Evolutionary conservation across 2,329 filamentous ascomycete genomes (phyloP).

Genomic region (Phialophora macrospora): DNA sequence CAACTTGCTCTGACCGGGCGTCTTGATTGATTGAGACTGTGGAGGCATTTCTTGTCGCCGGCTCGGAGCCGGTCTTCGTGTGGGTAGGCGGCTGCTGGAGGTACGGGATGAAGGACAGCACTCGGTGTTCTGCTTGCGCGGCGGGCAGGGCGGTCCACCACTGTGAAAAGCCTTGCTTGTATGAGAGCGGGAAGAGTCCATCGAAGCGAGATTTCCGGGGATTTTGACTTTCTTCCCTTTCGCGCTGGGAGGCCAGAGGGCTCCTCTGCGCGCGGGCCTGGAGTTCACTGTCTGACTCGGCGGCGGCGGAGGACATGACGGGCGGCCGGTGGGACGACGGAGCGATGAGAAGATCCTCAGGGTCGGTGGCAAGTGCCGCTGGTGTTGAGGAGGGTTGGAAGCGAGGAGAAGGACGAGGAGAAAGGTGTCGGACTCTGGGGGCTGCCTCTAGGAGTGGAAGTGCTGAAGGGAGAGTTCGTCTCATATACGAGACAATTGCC

Average conservation of each 20-base stretch:
- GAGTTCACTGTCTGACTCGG: conserved; percentile 43
- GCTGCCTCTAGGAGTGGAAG: conserved; percentile 32
- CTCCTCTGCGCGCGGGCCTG: conserved; percentile 49
- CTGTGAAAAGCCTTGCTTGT: conserved; percentile 88
- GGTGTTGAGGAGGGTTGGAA: conserved; percentile 28
- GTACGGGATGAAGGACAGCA: conserved; percentile 84
- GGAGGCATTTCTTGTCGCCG: conserved; percentile 49
- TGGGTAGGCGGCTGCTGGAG: conserved; percentile 73
- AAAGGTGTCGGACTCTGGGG: conserved; percentile 16
- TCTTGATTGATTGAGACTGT: conserved; percentile 48
- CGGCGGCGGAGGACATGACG: conserved; percentile 38
- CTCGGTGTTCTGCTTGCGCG: conserved; percentile 81
- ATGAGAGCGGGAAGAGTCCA: conserved; percentile 79
- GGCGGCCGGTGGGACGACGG: conserved; percentile 34
- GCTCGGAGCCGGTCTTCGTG: conserved; percentile 64
- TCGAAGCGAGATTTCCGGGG: conserved; percentile 40
- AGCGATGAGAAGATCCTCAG: conserved; percentile 27
- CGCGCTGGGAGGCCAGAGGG: conserved; percentile 55
- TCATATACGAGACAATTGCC: conserved; percentile 28
- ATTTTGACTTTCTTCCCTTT: conserved; percentile 42
- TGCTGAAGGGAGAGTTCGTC: conserved; percentile 21
- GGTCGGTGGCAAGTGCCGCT: conserved; percentile 9
- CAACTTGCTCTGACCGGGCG: conserved; percentile 44
- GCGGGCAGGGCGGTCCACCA: conserved; percentile 93
- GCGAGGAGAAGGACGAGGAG: conserved; percentile 14